Percentiles rank a stretch among this genome's conserved stretches.
Evolutionary conservation across 331 rosid genomes (phyloP).

Genomic region (Malus hybrid): DNA sequence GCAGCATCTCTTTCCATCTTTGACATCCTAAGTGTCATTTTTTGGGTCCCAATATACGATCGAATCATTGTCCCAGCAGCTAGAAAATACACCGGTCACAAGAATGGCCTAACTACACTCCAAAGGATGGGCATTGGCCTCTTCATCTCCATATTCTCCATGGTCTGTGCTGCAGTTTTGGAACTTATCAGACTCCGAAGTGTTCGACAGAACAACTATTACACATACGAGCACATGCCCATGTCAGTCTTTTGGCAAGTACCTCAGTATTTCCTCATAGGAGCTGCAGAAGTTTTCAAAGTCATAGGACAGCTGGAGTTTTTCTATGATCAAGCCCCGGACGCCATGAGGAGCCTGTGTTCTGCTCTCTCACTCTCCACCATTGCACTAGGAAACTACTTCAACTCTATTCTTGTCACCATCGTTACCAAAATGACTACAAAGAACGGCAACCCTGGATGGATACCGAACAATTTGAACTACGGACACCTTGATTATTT

Average conservation of each 20-base stretch:
- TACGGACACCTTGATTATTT: constrained; percentile 37
- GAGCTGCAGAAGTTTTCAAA: constrained; percentile 47
- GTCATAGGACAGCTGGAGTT: constrained; percentile 49
- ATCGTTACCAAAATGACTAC: constrained; percentile 28
- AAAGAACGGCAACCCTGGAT: constrained; percentile 30
- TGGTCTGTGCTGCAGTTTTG: background rate
- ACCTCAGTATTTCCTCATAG: constrained; percentile 50
- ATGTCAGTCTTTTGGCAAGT: constrained; percentile 50
- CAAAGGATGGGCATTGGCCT: no score
- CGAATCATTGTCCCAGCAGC: constrained; percentile 34
- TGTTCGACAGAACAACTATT: constrained; percentile 26
- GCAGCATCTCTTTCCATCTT: constrained; percentile 41
- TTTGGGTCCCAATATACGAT: constrained; percentile 52
- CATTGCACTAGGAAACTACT: constrained; percentile 40
- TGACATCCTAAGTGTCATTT: constrained; percentile 40
- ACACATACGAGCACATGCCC: constrained; percentile 25
- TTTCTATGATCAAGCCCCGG: constrained; percentile 51
- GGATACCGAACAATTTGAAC: constrained; percentile 28
- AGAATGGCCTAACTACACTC: constrained; percentile 27
- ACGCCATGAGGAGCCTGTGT: constrained; percentile 45
- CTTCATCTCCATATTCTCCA: no score
- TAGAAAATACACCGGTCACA: constrained; percentile 38
- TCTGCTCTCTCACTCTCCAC: constrained; percentile 52
- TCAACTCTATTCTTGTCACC: constrained; percentile 43
- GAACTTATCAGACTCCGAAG: constrained; percentile 31